Evolutionary conservation across 129 eudicot species (phyloP), one percentile per base, ranked within the genome.

Genomic region (Helichrysum umbraculigerum): DNA sequence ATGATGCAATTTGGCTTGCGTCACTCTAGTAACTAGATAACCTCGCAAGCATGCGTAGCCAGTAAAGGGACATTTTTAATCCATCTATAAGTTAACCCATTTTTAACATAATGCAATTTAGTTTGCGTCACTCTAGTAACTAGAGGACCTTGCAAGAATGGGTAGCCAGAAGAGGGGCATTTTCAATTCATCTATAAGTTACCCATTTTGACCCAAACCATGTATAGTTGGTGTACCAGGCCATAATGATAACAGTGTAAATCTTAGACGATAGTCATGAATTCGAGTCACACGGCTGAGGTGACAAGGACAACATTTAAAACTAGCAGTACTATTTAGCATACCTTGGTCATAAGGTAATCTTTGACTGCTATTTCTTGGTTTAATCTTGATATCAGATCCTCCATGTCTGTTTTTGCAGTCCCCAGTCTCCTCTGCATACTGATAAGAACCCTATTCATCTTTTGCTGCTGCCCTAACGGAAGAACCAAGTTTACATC

Each of bases 331-430:
- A 73, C 11, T 22, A 21, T 70, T 69, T 61, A 28, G n/a, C 66
- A 66, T 83, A 95, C 99, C 96, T 91, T 95, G 9, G 97, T 91
- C 33, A 85, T 82, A 74, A 95, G 99, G 82, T 95, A 95, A 67
- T 91, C 97, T 83, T 91, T 95, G 77, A 91, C 96, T 10, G 99
- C 92, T 63, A 86, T 81, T 88, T 95, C 99, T 81, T 95, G 97
- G 77, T 95, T 89, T 80, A 95, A 75, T 82, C 99, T 89, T 8
- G 97, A 87, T 70, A 95, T 83, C 74, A 95, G 87, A 89, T 95
- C 99, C 82, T 95, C 97, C 90, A 95, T 91, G 77, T 95, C 99
- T 47, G 97, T 91, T 88, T 87, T 95, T 28, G 99, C 92, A 3
- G 96, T 89, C 50, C 84, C 88, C 50, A 95, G 70, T 83, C 97